Conservation (phyloP, 768 basidiomycete species). For the Mycena belliarum region DNA sequence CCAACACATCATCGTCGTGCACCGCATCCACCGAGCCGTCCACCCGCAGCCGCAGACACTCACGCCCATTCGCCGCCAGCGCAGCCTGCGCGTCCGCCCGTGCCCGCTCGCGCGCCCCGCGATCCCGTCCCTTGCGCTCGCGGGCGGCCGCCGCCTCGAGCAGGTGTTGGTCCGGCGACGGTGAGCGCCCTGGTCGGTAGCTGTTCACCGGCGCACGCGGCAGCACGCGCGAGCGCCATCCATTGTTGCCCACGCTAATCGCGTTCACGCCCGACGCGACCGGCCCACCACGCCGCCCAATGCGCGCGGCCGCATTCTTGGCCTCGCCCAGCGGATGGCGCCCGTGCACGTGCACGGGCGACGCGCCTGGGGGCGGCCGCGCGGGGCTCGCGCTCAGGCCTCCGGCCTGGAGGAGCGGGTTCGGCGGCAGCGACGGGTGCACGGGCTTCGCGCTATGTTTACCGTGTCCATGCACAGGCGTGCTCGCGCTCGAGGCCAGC, state of each 20-base stretch:
- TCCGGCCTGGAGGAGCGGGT: background rate
- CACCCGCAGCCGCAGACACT: slow-evolving; percentile 63
- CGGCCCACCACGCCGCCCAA: background rate
- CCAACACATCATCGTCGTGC: slow-evolving; percentile 65
- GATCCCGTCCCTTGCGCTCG: slow-evolving; percentile 23
- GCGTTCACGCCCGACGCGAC: slow-evolving; percentile 6
- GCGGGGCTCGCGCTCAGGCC: background rate
- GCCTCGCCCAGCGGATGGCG: background rate
- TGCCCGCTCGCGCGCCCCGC: slow-evolving; percentile 26
- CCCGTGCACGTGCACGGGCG: background rate
- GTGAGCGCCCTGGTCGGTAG: slow-evolving; percentile 9
- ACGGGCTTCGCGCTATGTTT: background rate
- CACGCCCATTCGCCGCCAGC: slow-evolving; percentile 62
- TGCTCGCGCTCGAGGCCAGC: slow-evolving; percentile 4
- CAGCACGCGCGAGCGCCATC: background rate
- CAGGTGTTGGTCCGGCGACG: slow-evolving; percentile 45
- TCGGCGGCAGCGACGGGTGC: slow-evolving; percentile 8
- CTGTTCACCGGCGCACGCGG: slow-evolving; percentile 8
- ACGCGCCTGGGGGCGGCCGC: too few species aligned
- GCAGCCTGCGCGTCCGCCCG: slow-evolving; percentile 45
- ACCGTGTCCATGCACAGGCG: background rate
- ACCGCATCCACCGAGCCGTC: slow-evolving; percentile 47
- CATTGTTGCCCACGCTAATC: background rate
- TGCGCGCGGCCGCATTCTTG: background rate
- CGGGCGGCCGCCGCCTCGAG: slow-evolving; percentile 45